These are phyloP conservation scores for Tuber melanosporum DNA, from an alignment of 495 filamentous ascomycete genomes.

Conservation along the genomic window DNA sequence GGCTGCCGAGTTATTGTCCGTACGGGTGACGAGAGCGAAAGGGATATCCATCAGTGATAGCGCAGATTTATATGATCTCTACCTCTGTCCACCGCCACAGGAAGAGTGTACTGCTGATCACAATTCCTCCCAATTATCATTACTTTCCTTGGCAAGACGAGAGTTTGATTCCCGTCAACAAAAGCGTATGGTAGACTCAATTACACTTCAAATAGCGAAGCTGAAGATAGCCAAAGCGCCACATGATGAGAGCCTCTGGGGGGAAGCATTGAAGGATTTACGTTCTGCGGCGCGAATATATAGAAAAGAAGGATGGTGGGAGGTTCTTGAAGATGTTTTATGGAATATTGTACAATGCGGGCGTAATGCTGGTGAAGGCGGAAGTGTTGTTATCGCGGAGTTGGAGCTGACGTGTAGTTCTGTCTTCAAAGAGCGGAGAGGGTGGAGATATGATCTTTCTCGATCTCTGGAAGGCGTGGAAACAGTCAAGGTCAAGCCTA, in stretches of 20 bases:
- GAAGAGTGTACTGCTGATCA: constrained; percentile 49
- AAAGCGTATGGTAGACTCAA: constrained; percentile 30
- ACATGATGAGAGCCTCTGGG: constrained; percentile 48
- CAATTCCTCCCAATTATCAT: constrained; percentile 8
- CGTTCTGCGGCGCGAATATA: constrained; percentile 53
- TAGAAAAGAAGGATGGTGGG: constrained; percentile 71
- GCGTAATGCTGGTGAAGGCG: constrained; percentile 54
- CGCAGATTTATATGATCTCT: constrained; percentile 71
- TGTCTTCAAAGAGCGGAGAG: constrained; percentile 57
- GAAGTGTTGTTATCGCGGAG: constrained; percentile 65
- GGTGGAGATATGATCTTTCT: constrained; percentile 69
- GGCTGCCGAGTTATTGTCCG: constrained; percentile 59
- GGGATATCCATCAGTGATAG: constrained; percentile 72
- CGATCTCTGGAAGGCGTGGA: constrained; percentile 57
- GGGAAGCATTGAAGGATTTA: constrained; percentile 60
- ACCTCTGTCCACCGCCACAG: constrained; percentile 71
- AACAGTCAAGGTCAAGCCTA: constrained; percentile 52
- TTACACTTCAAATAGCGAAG: constrained; percentile 28
- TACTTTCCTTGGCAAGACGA: constrained; percentile 25
- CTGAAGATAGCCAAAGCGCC: constrained; percentile 27
- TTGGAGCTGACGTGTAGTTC: constrained; percentile 66
- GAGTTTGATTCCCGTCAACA: constrained; percentile 35
- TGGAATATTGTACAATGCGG: constrained; percentile 73
- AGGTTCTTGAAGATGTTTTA: constrained; percentile 62
- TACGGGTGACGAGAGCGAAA: constrained; percentile 55